phyloP scores from a whole-genome alignment of 805 yeast species.

The Nakazawaea sp. region DNA sequence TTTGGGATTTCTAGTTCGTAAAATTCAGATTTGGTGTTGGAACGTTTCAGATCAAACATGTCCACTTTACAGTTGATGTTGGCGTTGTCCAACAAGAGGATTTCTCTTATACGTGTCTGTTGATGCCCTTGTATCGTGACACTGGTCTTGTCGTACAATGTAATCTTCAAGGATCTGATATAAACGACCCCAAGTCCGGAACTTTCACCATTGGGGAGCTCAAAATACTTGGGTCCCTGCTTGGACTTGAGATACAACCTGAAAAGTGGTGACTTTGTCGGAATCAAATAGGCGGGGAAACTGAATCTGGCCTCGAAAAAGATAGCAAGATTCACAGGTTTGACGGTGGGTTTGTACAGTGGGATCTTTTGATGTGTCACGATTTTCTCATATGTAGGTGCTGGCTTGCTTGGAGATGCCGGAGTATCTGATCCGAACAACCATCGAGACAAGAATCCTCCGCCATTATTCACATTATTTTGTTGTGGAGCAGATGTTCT shows the following conservation, averaged over 20 bases:
- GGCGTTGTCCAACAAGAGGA: conserved; percentile 30
- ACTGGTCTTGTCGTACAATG: conserved; percentile 20
- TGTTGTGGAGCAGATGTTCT: not conserved
- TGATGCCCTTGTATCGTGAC: conserved; percentile 19
- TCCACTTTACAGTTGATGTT: conserved; percentile 30
- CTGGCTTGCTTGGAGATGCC: conserved; percentile 2
- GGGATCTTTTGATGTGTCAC: conserved; percentile 1
- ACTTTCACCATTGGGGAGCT: conserved; percentile 31
- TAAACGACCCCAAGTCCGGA: conserved; percentile 42
- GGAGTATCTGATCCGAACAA: conserved; percentile 16
- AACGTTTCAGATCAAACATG: conserved; percentile 25
- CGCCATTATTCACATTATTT: not conserved
- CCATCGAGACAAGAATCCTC: conserved; percentile 24
- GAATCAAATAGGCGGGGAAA: conserved; percentile 39
- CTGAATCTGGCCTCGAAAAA: conserved; percentile 42
- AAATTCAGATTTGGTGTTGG: conserved; percentile 15
- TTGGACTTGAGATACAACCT: conserved; percentile 17
- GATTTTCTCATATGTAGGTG: conserved; percentile 11
- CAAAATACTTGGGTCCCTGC: conserved; percentile 16
- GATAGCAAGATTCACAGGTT: conserved; percentile 30
- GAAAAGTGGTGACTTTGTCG: conserved; percentile 26
- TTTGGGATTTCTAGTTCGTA: conserved; percentile 40
- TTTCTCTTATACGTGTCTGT: conserved; percentile 11
- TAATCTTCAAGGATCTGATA: conserved; percentile 31
- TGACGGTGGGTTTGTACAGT: conserved; percentile 17